Conservation (phyloP, 228 moss, liverwort and hornwort genomes). For the Sphagnum magellanicum region DNA sequence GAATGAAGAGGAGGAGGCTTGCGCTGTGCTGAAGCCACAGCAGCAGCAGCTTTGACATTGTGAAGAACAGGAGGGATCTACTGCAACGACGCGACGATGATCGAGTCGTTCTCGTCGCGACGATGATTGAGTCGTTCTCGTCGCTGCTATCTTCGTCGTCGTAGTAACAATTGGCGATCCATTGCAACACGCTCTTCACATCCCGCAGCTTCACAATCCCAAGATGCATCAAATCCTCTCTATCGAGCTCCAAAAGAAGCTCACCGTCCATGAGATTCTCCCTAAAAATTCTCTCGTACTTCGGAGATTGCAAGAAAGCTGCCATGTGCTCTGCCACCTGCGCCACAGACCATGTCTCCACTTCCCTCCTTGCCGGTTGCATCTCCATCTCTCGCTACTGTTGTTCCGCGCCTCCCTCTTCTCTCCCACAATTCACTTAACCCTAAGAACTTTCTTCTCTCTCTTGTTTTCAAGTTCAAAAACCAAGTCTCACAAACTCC, state of each 20-base stretch:
- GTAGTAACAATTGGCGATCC: background rate
- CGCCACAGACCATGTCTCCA: background rate
- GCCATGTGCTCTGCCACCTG: conserved; percentile 3
- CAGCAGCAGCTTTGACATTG: too few species aligned
- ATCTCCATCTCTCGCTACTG: background rate
- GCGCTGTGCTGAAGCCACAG: too few species aligned
- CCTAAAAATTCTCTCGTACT: background rate
- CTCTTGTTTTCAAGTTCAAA: too few species aligned
- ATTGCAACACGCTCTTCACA: background rate
- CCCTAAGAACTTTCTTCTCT: too few species aligned
- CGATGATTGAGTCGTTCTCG: background rate
- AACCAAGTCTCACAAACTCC: too few species aligned
- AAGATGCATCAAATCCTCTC: background rate
- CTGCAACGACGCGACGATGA: background rate
- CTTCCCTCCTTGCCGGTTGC: background rate
- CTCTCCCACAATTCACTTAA: too few species aligned
- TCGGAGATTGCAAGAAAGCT: background rate
- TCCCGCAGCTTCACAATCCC: background rate
- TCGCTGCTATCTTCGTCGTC: background rate
- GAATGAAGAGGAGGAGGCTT: too few species aligned
- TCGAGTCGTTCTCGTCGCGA: too few species aligned
- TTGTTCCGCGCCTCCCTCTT: too few species aligned
- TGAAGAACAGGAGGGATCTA: too few species aligned
- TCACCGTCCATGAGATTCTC: conserved; percentile 1
- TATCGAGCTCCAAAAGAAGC: background rate